These are phyloP conservation scores for Phytophthora macrochlamydospora DNA, from an alignment of 352 stramenopile species.

Conservation along the genomic window DNA sequence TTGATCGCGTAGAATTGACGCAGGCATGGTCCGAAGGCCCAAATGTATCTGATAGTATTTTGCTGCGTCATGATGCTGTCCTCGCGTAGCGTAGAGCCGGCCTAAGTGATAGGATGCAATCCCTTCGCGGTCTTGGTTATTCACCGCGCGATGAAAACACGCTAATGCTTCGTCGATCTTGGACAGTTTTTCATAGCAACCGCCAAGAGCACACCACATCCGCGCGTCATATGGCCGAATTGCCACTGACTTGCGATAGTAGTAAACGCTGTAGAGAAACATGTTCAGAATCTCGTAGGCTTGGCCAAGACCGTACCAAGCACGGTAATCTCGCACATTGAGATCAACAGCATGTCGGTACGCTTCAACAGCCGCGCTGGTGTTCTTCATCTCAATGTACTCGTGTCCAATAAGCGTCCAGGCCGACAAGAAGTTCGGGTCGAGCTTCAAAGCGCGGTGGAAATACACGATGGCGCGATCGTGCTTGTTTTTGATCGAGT, in stretches of 20 bases:
- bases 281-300: constrained; percentile 99
- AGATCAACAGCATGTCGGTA: constrained; percentile 95
- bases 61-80: constrained; percentile 59
- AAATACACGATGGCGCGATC: constrained; percentile 98
- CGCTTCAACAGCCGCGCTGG: constrained; percentile 95
- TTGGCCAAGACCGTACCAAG: constrained; percentile 98
- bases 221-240: constrained; percentile 96
- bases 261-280: constrained; percentile 98
- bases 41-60: constrained; percentile 81
- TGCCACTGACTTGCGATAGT: constrained; percentile 96
- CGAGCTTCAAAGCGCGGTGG: constrained; percentile 93
- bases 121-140: constrained; percentile 77
- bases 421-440: constrained; percentile 94
- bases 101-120: constrained; percentile 77
- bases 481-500: constrained; percentile 93
- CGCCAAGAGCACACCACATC: constrained; percentile 97
- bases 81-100: constrained; percentile 55
- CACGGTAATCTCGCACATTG: constrained; percentile 94
- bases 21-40: constrained; percentile 41
- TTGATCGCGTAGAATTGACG: constrained; percentile 25
- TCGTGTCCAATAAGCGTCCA: constrained; percentile 99
- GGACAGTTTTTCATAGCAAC: constrained; percentile 79
- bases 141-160: constrained; percentile 79
- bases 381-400: constrained; percentile 99
- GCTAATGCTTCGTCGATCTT: constrained; percentile 74